Base-by-base conservation (phyloP, 108 stramenopile species). In the Nitzschia putrida region DNA sequence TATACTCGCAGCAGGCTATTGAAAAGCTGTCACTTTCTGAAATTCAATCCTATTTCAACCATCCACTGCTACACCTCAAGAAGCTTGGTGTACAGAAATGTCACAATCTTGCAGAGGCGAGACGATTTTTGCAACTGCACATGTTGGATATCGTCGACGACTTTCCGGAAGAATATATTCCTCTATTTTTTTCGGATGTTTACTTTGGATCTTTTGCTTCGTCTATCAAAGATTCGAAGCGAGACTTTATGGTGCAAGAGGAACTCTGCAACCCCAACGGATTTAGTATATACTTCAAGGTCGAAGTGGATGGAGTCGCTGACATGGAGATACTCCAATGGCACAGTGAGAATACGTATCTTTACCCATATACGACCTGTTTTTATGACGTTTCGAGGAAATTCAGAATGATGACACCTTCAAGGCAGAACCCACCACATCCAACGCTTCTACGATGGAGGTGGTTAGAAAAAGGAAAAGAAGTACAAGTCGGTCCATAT, bases 221-320 rank as follows among this genome's bases (percentile, higher is more conserved):
- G n/a, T 78, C 77, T 13, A 2, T 66, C 25, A 10, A 67, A 34
- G 77, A 78, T 55, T 57, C 71, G 29, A 59, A 40, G 21, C 55
- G 77, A 21, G 39, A 60, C 26, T 22, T 21, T 39, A 78, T 78
- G n/a, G 34, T 59, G 18, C 51, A 51, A 21, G 13, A 18, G 21
- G 77, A 78, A 22, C 42, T 78, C n/a, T 66, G 64, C 29, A 65
- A 57, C 7, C 66, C 41, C 24, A 14, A 41, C 13, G 77, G 77
- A 26, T 78, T 71, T 54, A 64, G 53, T 18, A 70, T 70, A 56
- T 65, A 77, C 41, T 77, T 77, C 47, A 77, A 77, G 40, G 56
- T 77, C 43, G 43, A 18, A 7, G 50, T 44, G 4, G 69, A 71
- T 21, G 69, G 70, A 58, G 56, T 58, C 4, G 69, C 57, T 23